A percentile compares a stretch with the other conserved stretches of the same genome.
Conservation (phyloP, 2,329 filamentous ascomycete species). For the Penicillium sp. region DNA sequence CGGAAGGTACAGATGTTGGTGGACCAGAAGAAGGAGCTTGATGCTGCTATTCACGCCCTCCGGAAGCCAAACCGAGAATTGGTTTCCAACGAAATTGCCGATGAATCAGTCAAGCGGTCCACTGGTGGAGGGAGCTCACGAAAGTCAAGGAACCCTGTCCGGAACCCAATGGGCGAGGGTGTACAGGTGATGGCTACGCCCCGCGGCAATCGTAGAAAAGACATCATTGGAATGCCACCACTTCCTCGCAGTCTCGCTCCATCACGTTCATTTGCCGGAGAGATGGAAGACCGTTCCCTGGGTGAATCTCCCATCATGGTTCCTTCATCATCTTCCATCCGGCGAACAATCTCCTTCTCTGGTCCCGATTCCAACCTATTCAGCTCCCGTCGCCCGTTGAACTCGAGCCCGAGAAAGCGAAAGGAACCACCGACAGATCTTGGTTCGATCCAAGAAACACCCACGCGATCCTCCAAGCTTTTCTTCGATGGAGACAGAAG, state of each 20-base stretch:
- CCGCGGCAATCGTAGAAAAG: conserved; percentile 36
- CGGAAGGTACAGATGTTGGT: conserved; percentile 46
- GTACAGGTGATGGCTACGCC: conserved; percentile 53
- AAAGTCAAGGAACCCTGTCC: conserved; percentile 42
- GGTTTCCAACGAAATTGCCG: conserved; percentile 45
- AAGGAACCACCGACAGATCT: conserved; percentile 7
- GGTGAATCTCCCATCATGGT: conserved; percentile 30
- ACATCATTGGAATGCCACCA: conserved; percentile 28
- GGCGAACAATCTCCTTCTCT: conserved; percentile 29
- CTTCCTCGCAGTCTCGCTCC: conserved; percentile 24
- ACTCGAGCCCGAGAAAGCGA: conserved; percentile 2
- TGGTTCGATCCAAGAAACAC: conserved; percentile 40
- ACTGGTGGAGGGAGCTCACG: conserved; percentile 32
- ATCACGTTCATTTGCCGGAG: conserved; percentile 31
- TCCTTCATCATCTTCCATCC: conserved; percentile 34
- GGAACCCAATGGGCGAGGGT: conserved; percentile 42
- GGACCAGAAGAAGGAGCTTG: conserved; percentile 49
- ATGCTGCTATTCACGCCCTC: conserved; percentile 47
- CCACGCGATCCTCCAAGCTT: conserved; percentile 32
- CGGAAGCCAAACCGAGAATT: conserved; percentile 49
- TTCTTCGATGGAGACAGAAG: conserved; percentile 12
- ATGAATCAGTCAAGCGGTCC: conserved; percentile 41
- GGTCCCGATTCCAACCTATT: conserved; percentile 19
- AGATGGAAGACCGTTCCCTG: conserved; percentile 26
- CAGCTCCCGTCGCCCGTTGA: conserved; percentile 5